Evolutionary conservation across 257 asterid genomes (phyloP).

Genomic region (Fraxinus cuspidata): DNA sequence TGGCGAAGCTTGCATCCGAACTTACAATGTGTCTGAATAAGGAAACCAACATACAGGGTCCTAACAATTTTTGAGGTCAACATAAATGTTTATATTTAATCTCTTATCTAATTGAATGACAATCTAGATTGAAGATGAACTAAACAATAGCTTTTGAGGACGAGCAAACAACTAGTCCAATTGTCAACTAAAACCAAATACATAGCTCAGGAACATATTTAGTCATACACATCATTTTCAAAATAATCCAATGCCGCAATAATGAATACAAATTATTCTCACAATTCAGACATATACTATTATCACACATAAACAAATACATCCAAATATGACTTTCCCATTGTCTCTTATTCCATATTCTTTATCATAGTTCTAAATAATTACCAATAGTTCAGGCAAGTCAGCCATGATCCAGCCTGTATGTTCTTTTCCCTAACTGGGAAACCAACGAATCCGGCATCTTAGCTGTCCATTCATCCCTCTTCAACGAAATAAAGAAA

Average conservation of each 20-base stretch:
- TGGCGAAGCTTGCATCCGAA: too few relatives aligned
- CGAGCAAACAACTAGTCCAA: background rate
- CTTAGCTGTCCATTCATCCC: background rate
- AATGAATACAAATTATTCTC: background rate
- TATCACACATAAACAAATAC: constrained; percentile 7
- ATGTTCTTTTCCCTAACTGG: background rate
- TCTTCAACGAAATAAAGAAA: background rate
- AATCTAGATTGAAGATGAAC: too few relatives aligned
- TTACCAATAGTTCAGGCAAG: constrained; percentile 4
- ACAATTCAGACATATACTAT: background rate
- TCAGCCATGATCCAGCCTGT: background rate
- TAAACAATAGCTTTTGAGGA: too few relatives aligned
- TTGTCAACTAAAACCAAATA: background rate
- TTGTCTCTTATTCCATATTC: background rate
- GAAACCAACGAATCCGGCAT: background rate
- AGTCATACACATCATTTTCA: background rate
- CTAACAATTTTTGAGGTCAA: too few relatives aligned
- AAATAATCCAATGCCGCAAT: background rate
- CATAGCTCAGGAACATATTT: background rate
- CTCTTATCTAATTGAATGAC: too few relatives aligned
- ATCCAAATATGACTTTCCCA: background rate
- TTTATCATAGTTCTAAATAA: background rate
- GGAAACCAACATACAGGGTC: too few relatives aligned
- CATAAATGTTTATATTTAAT: too few relatives aligned
- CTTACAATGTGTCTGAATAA: too few relatives aligned